phyloP scores from a whole-genome alignment of 768 basidiomycete species.

The Filobasidium wieringae region DNA sequence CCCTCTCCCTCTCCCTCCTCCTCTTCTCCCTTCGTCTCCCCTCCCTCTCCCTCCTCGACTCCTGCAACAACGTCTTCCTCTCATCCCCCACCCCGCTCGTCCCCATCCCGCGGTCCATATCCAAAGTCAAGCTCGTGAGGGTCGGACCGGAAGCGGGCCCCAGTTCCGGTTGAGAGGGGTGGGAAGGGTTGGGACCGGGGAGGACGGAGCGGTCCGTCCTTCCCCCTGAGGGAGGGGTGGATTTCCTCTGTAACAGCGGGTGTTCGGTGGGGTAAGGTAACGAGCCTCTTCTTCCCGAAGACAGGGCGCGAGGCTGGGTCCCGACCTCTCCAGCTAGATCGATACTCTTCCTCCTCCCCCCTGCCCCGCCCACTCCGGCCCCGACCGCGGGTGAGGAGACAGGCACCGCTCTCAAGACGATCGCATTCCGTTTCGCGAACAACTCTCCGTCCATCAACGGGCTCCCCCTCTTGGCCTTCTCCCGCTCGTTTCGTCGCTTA shows the following conservation, averaged over 20 bases:
- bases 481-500: neutral
- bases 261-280: neutral
- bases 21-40: constrained; percentile 42
- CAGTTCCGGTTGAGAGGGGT: neutral
- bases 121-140: constrained; percentile 20
- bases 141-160: neutral
- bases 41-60: constrained; percentile 7
- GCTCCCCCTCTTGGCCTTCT: neutral
- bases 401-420: constrained; percentile 41
- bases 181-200: too few relatives aligned
- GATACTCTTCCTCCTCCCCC: constrained; percentile 13
- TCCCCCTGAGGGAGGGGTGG: neutral
- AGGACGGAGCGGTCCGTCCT: neutral
- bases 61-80: constrained; percentile 8
- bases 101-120: constrained; percentile 17
- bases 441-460: constrained; percentile 67
- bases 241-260: neutral
- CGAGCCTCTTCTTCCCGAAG: neutral
- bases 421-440: constrained; percentile 78
- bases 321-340: constrained; percentile 3
- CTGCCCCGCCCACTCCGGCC: constrained; percentile 5
- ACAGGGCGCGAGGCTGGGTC: too few relatives aligned
- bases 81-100: neutral
- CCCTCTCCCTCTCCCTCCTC: constrained; percentile 44
- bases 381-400: neutral